phyloP scores from a whole-genome alignment of 208 protist genomes.

The Leptomonas seymouri region DNA sequence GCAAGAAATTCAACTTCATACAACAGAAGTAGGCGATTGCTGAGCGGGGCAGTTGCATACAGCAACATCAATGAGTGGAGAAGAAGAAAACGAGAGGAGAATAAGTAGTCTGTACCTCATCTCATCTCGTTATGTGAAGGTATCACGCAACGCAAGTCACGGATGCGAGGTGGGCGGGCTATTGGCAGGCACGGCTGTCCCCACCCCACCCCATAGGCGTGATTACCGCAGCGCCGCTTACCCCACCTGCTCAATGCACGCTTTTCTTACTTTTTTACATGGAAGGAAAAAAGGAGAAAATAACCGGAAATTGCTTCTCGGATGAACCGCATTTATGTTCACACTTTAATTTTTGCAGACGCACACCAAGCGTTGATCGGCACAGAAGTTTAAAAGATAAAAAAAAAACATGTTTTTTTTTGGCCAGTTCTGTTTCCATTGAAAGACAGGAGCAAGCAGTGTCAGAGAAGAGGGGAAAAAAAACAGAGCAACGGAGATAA shows the following conservation, averaged over 20 bases:
- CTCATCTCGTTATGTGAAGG: too few relatives aligned
- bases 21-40: too few relatives aligned
- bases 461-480: neutral
- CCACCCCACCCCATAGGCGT: too few relatives aligned
- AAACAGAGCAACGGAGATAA: neutral
- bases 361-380: neutral
- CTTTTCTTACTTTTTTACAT: neutral
- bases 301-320: neutral
- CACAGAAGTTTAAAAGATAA: slow-evolving; percentile 24
- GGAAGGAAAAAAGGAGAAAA: neutral
- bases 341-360: neutral
- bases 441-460: slow-evolving; percentile 1
- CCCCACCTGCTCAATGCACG: neutral
- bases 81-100: too few relatives aligned
- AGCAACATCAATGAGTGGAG: too few relatives aligned
- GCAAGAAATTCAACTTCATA: too few relatives aligned
- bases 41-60: too few relatives aligned
- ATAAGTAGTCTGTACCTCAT: too few relatives aligned
- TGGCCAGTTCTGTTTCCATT: neutral
- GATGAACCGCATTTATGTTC: neutral
- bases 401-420: neutral
- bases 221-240: too few relatives aligned
- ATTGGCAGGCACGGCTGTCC: too few relatives aligned
- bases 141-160: too few relatives aligned
- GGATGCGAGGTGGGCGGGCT: too few relatives aligned